Base-by-base conservation (phyloP, 371 early-diverging fungal species). In the Rhizopus microsporus region DNA sequence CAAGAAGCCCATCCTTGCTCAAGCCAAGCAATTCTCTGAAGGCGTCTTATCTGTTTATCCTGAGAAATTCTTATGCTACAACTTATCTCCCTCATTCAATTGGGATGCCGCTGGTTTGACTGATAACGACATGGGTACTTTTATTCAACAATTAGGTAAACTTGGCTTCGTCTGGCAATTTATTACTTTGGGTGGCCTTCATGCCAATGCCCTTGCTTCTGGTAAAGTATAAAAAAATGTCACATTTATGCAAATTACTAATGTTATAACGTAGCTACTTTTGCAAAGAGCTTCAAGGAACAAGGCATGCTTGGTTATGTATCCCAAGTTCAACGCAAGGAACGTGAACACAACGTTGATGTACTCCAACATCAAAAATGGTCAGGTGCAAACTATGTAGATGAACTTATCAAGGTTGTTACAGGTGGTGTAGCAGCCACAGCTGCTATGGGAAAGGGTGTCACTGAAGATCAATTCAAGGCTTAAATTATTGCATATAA, bases 121-220 rank as follows among this genome's bases (percentile, higher is more conserved):
- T 44, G 97, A 97, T 73, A 68, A 87, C n/a, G 88, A 96, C 67
- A 96, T 98, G 81, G 78, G 85, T 38, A 71, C 81, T 54, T 98
- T 87, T 69, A 88, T 96, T 57, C 67, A 67, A 23, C 86, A 90
- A 55, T 82, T 98, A 32, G 96, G 93, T 57, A 82, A 84, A 69
- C 86, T 97, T n/a, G 97, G 97, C 29, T 97, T 97, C 75, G 85
- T 83, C 42, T 98, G 97, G 97, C 97, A 98, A 76, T 98, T 98
- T 79, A 97, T 97, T 70, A 98, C 98, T 15, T 81, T 98, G 29
- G 98, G 91, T 64, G 98, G 98, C 63, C 94, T 98, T 83, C 98
- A 98, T 75, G 90, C 93, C 59, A 91, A 94, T 63, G 94, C 93
- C 8, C 74, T 91, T 23, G 81, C 85, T 45, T 74, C 82, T 42